These are phyloP conservation scores for Achlya hypogyna DNA, from an alignment of 352 stramenopile species.

Conservation along the genomic window DNA sequence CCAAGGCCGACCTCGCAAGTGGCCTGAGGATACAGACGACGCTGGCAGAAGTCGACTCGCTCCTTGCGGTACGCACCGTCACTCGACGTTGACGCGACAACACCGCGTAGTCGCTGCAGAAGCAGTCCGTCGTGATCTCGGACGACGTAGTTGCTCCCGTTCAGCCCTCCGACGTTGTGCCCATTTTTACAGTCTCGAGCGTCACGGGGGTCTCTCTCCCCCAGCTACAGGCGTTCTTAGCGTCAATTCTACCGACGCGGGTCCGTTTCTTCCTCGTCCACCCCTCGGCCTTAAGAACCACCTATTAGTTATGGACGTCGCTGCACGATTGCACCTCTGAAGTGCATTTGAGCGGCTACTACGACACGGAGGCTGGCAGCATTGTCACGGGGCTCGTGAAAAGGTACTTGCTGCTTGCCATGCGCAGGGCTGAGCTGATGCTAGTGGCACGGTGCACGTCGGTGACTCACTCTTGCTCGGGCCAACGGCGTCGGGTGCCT, in stretches of 20 bases:
- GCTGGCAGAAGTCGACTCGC: conserved; percentile 33
- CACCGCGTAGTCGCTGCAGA: neutral
- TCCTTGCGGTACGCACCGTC: conserved; percentile 31
- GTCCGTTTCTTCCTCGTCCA: conserved; percentile 22
- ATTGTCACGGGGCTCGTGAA: conserved; percentile 66
- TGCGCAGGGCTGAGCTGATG: neutral
- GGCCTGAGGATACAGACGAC: conserved; percentile 39
- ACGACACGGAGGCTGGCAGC: conserved; percentile 63
- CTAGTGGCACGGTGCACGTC: conserved; percentile 47
- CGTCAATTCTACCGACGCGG: conserved; percentile 43
- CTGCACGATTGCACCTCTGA: conserved; percentile 40
- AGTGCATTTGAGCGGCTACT: conserved; percentile 73
- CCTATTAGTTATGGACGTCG: conserved; percentile 19
- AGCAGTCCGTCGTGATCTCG: neutral
- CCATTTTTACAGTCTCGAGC: conserved; percentile 55
- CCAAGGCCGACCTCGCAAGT: conserved; percentile 49
- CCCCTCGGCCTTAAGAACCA: neutral
- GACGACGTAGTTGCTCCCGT: neutral
- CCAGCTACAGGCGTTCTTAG: conserved; percentile 47
- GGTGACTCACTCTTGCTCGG: conserved; percentile 61
- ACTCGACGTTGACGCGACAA: neutral
- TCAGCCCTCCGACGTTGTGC: conserved; percentile 23
- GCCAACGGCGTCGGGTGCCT: conserved; percentile 41
- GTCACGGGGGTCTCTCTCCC: conserved; percentile 42
- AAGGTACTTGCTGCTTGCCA: conserved; percentile 20